Evolutionary conservation across 495 filamentous ascomycete species (phyloP), one percentile per base, ranked within the genome.

Genomic region (Tuber magnatum): DNA sequence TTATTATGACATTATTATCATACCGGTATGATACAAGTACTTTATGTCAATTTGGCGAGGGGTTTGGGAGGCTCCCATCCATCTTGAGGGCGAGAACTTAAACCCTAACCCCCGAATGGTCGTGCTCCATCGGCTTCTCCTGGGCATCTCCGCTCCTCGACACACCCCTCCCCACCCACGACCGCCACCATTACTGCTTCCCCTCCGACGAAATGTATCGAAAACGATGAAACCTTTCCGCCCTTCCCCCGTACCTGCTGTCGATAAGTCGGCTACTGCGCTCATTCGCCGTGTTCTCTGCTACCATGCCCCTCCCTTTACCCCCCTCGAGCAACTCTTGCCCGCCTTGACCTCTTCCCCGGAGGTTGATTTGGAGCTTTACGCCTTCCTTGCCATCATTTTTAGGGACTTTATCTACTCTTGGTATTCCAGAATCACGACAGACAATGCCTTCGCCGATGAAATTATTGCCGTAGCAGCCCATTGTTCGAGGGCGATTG

Each of bases 291-390:
- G 89, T 20, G 87, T 89, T 24, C 86, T 93, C n/a, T 92, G 90
- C 80, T 73, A 83, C 18, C 76, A 82, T 38, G 72, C 78, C 1
- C 76, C 81, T 24, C 86, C 88, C 40, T 86, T 88, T 43, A 82
- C 83, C 35, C 85, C 90, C 74, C 85, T 96, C 74, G 89, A 94
- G 70, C 92, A 94, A 77, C 86, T 97, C 41, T 84, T 99, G 61
- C 95, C 94, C 48, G 93, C 94, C 35, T 88, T 99, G 78, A 97
- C 95, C 32, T 94, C 92, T 84, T 93, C 92, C 74, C 95, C 97
- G 82, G 92, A 94, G 75, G 89, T 97, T 75, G 95, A 99, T 81
- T 84, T 93, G 75, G 92, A 99, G 83, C 87, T 99, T 42, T 99
- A 97, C 82, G 95, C 93, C 20, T 86, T 98, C 40, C 87, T 99